Conservation (phyloP, 495 filamentous ascomycete genomes). For the Endocarpon pusillum region DNA sequence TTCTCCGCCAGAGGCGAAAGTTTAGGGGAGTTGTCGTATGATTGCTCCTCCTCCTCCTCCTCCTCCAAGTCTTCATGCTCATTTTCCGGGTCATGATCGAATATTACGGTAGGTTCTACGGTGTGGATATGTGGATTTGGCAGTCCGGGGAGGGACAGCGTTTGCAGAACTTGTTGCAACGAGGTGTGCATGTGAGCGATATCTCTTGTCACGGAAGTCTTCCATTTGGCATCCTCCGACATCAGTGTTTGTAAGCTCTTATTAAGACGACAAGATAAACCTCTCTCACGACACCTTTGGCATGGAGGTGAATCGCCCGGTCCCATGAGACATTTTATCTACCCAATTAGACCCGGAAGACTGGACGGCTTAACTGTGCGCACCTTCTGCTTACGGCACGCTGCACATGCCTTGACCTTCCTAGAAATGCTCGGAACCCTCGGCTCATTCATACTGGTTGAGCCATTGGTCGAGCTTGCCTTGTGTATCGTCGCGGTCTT, state of each 20-base stretch:
- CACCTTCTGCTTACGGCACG: constrained; percentile 37
- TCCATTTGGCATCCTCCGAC: constrained; percentile 31
- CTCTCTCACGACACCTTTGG: constrained; percentile 32
- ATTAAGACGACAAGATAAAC: constrained; percentile 34
- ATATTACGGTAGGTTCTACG: constrained; percentile 5
- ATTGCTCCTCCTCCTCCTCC: constrained; percentile 17
- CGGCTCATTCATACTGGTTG: too few species aligned
- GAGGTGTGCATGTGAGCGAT: constrained; percentile 5
- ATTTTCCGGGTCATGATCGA: constrained; percentile 9
- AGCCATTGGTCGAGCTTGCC: too few species aligned
- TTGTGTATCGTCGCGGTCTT: too few species aligned
- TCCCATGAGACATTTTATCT: constrained; percentile 36
- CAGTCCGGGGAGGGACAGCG: constrained; percentile 11
- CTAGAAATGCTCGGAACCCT: constrained; percentile 34
- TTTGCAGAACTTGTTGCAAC: constrained; percentile 9
- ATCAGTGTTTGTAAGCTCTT: constrained; percentile 38
- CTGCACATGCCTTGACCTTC: constrained; percentile 36
- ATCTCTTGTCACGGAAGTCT: constrained; percentile 12
- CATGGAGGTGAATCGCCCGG: constrained; percentile 27
- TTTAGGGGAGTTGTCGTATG: constrained; percentile 11
- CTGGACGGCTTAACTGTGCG: constrained; percentile 7
- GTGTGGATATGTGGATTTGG: constrained; percentile 7
- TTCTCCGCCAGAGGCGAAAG: constrained; percentile 11
- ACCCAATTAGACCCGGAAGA: constrained; percentile 3
- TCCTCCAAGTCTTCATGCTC: constrained; percentile 14